These are phyloP conservation scores for Selaginella moellendorffii DNA, from an alignment of 75 land plant genomes.

Conservation along the genomic window DNA sequence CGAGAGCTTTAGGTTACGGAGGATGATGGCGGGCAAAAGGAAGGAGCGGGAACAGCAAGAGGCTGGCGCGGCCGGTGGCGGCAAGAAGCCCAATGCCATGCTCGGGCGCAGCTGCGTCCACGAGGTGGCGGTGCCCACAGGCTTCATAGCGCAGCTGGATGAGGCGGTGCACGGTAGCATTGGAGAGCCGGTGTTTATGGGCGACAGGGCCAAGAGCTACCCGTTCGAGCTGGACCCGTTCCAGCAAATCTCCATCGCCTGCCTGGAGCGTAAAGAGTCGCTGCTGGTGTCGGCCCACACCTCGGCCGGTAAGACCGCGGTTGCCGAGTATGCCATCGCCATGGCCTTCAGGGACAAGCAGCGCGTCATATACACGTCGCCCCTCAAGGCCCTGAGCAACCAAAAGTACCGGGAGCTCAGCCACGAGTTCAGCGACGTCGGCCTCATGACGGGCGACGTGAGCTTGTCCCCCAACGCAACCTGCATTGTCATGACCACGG, in stretches of 20 bases:
- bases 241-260: conserved; percentile 42
- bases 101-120: conserved; percentile 70
- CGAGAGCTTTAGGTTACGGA: no score
- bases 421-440: conserved; percentile 44
- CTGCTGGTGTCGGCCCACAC: conserved; percentile 48
- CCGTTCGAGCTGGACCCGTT: conserved; percentile 42
- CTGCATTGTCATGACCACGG: conserved; percentile 48
- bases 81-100: not conserved
- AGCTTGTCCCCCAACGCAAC: conserved; percentile 34
- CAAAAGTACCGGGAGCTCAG: conserved; percentile 46
- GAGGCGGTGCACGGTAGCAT: conserved; percentile 63
- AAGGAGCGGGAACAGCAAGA: not conserved
- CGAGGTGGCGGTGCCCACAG: conserved; percentile 68
- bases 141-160: conserved; percentile 29
- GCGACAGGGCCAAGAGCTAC: conserved; percentile 43
- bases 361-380: conserved; percentile 43
- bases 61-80: not conserved
- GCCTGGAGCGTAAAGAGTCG: conserved; percentile 48
- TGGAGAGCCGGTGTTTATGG: conserved; percentile 42
- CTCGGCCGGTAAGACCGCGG: conserved; percentile 46
- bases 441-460: conserved; percentile 51
- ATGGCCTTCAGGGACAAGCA: conserved; percentile 49
- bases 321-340: conserved; percentile 51
- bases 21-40: not conserved
- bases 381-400: conserved; percentile 45